phyloP scores from a whole-genome alignment of 164 flowering plant genomes.

The Berberis thunbergii region DNA sequence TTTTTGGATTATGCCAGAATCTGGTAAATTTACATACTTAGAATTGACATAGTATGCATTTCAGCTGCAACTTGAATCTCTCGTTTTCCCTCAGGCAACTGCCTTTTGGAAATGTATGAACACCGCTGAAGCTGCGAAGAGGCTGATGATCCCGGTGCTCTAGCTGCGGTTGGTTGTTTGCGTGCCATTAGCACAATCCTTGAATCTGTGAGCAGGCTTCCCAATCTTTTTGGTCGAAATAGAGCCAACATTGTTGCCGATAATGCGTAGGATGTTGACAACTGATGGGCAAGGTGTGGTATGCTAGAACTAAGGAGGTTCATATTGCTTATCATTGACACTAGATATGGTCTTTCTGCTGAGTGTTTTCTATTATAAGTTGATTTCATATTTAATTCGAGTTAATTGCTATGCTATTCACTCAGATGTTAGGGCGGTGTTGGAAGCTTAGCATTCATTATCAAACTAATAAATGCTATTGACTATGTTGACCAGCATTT shows the following conservation, averaged over 20 bases:
- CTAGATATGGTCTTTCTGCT: too few relatives aligned
- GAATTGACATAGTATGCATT: too few relatives aligned
- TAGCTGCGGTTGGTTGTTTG: constrained; percentile 99
- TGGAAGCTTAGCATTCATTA: too few relatives aligned
- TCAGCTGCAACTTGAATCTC: too few relatives aligned
- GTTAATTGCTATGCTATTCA: too few relatives aligned
- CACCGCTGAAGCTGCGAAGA: constrained; percentile 86
- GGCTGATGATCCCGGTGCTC: constrained; percentile 93
- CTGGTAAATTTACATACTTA: constrained; percentile 38
- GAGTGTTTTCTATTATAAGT: too few relatives aligned
- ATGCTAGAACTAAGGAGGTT: not conserved
- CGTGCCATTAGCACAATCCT: constrained; percentile 99
- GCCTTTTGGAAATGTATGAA: constrained; percentile 98
- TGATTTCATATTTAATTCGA: too few relatives aligned
- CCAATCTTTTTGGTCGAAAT: constrained; percentile 74
- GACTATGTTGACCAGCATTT: too few relatives aligned
- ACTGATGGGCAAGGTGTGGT: constrained; percentile 96
- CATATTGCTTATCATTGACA: too few relatives aligned
- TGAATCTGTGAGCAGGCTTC: constrained; percentile 96
- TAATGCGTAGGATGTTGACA: constrained; percentile 96
- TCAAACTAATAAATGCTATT: too few relatives aligned
- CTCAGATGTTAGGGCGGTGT: too few relatives aligned
- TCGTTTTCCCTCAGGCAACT: constrained; percentile 49
- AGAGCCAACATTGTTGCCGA: constrained; percentile 88
- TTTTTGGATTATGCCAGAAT: constrained; percentile 93